A percentile compares a stretch with the other conserved stretches of the same genome.
Conservation (phyloP, 2,329 filamentous ascomycete species). For the Pseudogymnoascus sp. region DNA sequence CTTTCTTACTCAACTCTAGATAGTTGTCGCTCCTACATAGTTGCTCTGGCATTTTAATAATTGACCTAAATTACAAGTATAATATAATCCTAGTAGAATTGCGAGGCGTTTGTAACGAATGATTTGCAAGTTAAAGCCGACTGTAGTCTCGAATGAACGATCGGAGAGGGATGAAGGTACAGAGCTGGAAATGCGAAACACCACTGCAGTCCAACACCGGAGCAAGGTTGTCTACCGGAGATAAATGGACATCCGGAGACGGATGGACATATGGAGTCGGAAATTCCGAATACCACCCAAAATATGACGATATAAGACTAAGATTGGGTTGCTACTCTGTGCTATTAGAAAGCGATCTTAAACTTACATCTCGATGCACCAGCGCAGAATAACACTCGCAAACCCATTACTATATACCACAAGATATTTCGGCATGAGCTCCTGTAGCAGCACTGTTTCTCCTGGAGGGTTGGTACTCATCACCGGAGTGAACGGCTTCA, state of each 20-base stretch:
- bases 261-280: not conserved
- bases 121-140: too few species aligned
- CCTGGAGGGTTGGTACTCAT: slow-evolving; percentile 32
- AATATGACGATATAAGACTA: not conserved
- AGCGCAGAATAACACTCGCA: not conserved
- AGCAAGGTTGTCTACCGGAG: not conserved
- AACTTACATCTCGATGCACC: not conserved
- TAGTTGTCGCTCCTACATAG: too few species aligned
- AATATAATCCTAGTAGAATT: too few species aligned
- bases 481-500: slow-evolving; percentile 40
- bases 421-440: not conserved
- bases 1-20: too few species aligned
- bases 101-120: too few species aligned
- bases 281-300: not conserved
- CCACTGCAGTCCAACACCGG: not conserved
- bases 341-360: not conserved
- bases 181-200: not conserved
- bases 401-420: not conserved
- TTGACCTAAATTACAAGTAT: too few species aligned
- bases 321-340: not conserved
- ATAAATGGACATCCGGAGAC: not conserved
- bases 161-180: not conserved
- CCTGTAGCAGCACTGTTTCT: not conserved
- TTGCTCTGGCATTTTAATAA: too few species aligned
- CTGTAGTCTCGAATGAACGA: too few species aligned